Percentiles rank a stretch among this genome's conserved stretches.
Conservation (phyloP, 768 basidiomycete genomes). For the Lactifluus piperatus region DNA sequence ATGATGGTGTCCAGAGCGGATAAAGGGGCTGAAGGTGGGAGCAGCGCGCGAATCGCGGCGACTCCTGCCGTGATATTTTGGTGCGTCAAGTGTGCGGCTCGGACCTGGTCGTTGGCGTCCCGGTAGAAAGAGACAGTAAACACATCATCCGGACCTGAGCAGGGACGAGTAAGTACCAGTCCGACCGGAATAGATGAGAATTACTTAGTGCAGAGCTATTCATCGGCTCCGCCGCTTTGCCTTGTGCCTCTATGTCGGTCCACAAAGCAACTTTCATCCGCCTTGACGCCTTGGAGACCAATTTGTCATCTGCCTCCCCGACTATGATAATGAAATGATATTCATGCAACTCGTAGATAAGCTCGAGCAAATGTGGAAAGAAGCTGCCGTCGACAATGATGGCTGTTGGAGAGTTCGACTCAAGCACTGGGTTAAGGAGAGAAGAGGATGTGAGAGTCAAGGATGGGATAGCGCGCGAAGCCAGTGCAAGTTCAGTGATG, state of each 20-base stretch:
- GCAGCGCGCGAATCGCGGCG: conserved; percentile 64
- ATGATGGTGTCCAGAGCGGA: conserved; percentile 69
- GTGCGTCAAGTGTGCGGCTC: conserved; percentile 65
- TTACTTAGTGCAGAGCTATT: conserved; percentile 42
- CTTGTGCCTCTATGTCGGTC: conserved; percentile 63
- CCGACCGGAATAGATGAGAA: conserved; percentile 22
- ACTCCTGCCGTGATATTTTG: conserved; percentile 85
- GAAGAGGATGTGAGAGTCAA: conserved; percentile 52
- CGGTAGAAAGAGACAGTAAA: conserved; percentile 63
- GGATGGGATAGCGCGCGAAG: conserved; percentile 58
- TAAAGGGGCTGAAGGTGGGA: conserved; percentile 63
- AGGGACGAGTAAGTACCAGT: conserved; percentile 1
- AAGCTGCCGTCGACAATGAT: conserved; percentile 65
- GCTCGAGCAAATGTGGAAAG: conserved; percentile 60
- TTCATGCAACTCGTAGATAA: conserved; percentile 53
- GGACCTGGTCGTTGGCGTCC: conserved; percentile 42
- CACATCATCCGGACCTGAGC: conserved; percentile 48
- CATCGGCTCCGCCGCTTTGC: conserved; percentile 39
- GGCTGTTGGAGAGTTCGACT: conserved; percentile 58
- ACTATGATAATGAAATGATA: conserved; percentile 60
- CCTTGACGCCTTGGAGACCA: conserved; percentile 39
- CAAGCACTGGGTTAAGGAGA: conserved; percentile 56
- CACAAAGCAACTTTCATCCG: conserved; percentile 55
- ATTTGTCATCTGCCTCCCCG: conserved; percentile 46
- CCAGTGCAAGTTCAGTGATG: conserved; percentile 71